Conservation (phyloP, 768 basidiomycete species). For the Leccinum longicurvipes region DNA sequence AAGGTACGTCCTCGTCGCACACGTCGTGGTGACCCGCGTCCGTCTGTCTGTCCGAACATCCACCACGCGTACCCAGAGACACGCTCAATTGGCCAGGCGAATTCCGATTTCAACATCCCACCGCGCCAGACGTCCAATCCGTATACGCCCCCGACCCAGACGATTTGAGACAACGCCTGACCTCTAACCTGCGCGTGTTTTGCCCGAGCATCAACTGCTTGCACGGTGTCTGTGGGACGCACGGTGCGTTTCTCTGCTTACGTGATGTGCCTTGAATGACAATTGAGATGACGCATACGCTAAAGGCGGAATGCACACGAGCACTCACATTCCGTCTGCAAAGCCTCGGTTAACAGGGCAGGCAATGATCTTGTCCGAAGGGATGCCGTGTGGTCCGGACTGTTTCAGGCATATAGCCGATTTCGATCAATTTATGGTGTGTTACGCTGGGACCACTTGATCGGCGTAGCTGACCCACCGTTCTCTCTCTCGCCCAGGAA, state of each 20-base stretch:
- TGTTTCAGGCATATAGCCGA: constrained; percentile 30
- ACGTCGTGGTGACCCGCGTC: neutral
- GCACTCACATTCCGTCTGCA: constrained; percentile 12
- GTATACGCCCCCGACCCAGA: constrained; percentile 15
- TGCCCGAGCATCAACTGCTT: constrained; percentile 49
- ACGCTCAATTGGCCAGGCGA: constrained; percentile 36
- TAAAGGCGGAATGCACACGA: constrained; percentile 1
- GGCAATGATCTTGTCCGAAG: constrained; percentile 26
- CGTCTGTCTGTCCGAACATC: neutral
- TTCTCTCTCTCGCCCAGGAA: constrained; percentile 12
- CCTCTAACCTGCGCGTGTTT: constrained; percentile 34
- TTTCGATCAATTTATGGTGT: constrained; percentile 22
- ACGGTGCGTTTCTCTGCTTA: constrained; percentile 25
- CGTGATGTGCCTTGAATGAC: neutral
- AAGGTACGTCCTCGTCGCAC: constrained; percentile 29
- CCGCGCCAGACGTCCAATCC: neutral
- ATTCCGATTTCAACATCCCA: neutral
- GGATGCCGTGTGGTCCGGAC: constrained; percentile 29
- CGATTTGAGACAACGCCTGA: constrained; percentile 33
- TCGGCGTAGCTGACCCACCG: neutral
- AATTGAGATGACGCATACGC: neutral
- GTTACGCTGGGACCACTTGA: neutral
- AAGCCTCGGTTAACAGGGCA: constrained; percentile 23
- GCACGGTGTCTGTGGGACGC: constrained; percentile 37
- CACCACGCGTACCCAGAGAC: constrained; percentile 31